phyloP scores from a whole-genome alignment of 768 basidiomycete genomes.

The Agrocybe praecox region DNA sequence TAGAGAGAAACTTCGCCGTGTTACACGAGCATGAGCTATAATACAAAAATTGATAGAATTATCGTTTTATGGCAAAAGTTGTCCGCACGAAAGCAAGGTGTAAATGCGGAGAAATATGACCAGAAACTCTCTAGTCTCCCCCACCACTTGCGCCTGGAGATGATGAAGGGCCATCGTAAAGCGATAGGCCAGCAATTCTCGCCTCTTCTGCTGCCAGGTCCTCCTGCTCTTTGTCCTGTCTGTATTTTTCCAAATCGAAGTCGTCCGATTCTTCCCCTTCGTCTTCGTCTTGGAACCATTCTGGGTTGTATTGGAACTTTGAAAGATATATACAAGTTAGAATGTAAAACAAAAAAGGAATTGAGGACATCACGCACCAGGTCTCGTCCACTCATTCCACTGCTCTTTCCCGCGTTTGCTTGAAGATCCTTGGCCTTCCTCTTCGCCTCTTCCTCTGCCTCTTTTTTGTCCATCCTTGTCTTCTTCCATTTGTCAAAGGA shows the following conservation, averaged over 20 bases:
- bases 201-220: slow-evolving; percentile 55
- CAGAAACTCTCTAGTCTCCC: slow-evolving; percentile 27
- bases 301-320: slow-evolving; percentile 97
- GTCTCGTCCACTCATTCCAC: slow-evolving; percentile 95
- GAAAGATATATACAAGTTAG: background rate
- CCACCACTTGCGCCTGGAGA: slow-evolving; percentile 22
- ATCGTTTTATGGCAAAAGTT: background rate
- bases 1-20: background rate
- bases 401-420: slow-evolving; percentile 84
- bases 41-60: background rate
- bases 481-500: slow-evolving; percentile 94
- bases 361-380: slow-evolving; percentile 54
- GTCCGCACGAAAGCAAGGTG: background rate
- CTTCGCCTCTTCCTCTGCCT: slow-evolving; percentile 81
- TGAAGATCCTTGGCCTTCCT: slow-evolving; percentile 83
- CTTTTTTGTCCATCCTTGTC: slow-evolving; percentile 93
- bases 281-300: slow-evolving; percentile 87
- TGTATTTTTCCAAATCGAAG: slow-evolving; percentile 64
- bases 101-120: background rate
- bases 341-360: background rate
- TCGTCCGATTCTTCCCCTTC: slow-evolving; percentile 51
- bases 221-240: slow-evolving; percentile 62
- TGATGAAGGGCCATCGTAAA: slow-evolving; percentile 27
- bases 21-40: background rate
- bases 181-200: slow-evolving; percentile 48